phyloP scores from a whole-genome alignment of 148 eudicot genomes.

The Beta vulgaris region DNA sequence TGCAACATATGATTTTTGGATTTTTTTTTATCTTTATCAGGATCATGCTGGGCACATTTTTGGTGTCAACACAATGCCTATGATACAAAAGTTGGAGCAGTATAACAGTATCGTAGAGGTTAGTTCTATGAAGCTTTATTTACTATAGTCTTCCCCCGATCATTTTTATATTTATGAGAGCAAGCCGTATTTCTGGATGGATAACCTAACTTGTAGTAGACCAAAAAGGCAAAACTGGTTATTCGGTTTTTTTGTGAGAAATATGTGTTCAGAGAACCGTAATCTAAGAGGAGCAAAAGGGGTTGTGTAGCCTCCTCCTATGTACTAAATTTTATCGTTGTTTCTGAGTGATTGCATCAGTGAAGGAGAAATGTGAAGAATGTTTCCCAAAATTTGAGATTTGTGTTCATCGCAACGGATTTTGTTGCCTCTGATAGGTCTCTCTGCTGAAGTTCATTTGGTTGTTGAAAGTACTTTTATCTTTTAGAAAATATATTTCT shows the following conservation, averaged over 20 bases:
- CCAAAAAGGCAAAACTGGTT: not conserved
- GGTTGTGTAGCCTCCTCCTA: not conserved
- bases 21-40: slow-evolving; percentile 38
- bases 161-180: no score
- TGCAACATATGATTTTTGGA: not conserved
- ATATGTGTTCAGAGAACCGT: not conserved
- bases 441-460: no score
- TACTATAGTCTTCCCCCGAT: not conserved
- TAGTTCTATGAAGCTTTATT: slow-evolving; percentile 11
- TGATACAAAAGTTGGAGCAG: slow-evolving; percentile 88
- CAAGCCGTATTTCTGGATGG: not conserved
- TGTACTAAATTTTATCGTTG: no score
- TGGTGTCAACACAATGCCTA: slow-evolving; percentile 84
- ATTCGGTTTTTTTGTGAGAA: not conserved
- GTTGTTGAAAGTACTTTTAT: no score
- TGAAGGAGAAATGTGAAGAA: no score
- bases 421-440: no score
- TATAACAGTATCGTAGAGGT: slow-evolving; percentile 80
- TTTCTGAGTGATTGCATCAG: no score
- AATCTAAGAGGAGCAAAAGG: not conserved
- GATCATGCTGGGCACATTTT: slow-evolving; percentile 99
- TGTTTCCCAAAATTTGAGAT: no score
- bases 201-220: not conserved
- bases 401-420: no score
- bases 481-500: no score